Evolutionary conservation across 2,329 filamentous ascomycete genomes (phyloP).

Genomic region (Aspergillus pseudotamarii): DNA sequence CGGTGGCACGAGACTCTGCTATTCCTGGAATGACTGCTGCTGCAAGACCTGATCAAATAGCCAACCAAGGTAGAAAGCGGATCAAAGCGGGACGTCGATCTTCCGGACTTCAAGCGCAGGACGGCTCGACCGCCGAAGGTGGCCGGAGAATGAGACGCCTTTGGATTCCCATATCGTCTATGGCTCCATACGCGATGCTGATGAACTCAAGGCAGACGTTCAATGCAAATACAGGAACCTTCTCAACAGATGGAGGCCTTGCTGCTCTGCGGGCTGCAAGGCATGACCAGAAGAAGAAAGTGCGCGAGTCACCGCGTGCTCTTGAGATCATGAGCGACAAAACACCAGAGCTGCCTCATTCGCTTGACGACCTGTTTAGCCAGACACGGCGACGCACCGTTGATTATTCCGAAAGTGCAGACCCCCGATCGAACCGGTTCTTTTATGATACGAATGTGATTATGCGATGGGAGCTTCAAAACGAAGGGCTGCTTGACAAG

Average conservation of each 20-base stretch:
- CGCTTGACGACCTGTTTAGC: conserved; percentile 36
- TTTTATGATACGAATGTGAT: conserved; percentile 36
- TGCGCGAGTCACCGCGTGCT: background rate
- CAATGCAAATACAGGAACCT: conserved; percentile 47
- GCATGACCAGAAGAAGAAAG: background rate
- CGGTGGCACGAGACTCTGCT: conserved; percentile 16
- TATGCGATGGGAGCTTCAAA: conserved; percentile 40
- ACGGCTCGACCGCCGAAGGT: background rate
- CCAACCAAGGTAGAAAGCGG: conserved; percentile 3
- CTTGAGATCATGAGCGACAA: conserved; percentile 2
- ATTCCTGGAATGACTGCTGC: conserved; percentile 30
- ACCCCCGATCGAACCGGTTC: conserved; percentile 31
- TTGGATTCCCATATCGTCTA: conserved; percentile 26
- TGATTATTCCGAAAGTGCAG: conserved; percentile 19
- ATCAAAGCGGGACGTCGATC: conserved; percentile 4
- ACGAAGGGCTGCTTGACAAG: conserved; percentile 32
- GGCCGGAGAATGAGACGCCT: conserved; percentile 24
- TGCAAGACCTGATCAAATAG: conserved; percentile 21
- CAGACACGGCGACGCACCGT: conserved; percentile 18
- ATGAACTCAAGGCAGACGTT: conserved; percentile 45
- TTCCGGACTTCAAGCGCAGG: background rate
- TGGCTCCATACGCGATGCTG: conserved; percentile 37
- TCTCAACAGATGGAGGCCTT: conserved; percentile 46
- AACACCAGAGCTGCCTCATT: conserved; percentile 21
- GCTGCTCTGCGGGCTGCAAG: conserved; percentile 15